These are phyloP conservation scores for Pochonia chlamydosporia DNA, from an alignment of 2,329 filamentous ascomycete species.

Conservation along the genomic window DNA sequence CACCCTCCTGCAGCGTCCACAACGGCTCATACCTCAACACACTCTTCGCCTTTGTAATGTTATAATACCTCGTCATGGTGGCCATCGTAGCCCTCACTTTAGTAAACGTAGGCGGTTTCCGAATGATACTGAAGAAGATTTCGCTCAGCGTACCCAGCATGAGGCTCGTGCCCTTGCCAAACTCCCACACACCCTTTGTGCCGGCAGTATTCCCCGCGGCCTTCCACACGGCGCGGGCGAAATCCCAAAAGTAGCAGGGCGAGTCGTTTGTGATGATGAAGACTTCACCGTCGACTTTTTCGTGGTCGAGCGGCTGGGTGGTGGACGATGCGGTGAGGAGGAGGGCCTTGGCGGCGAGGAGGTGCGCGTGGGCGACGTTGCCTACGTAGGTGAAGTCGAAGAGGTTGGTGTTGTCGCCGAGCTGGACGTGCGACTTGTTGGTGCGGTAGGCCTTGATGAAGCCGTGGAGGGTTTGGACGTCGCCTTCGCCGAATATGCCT, in stretches of 20 bases:
- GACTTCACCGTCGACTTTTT: slow-evolving; percentile 75
- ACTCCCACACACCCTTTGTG: slow-evolving; percentile 48
- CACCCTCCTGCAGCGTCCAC: slow-evolving; percentile 60
- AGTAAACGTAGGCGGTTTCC: slow-evolving; percentile 52
- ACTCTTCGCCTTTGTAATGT: slow-evolving; percentile 67
- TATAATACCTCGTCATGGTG: slow-evolving; percentile 73
- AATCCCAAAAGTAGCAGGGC: slow-evolving; percentile 89
- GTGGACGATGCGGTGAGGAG: slow-evolving; percentile 52
- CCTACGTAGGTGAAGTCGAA: slow-evolving; percentile 62
- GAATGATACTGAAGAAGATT: slow-evolving; percentile 40
- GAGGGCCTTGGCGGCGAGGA: slow-evolving; percentile 72
- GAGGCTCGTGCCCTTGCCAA: slow-evolving; percentile 47
- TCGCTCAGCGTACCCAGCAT: slow-evolving; percentile 49
- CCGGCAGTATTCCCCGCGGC: slow-evolving; percentile 48
- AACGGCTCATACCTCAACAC: slow-evolving; percentile 65
- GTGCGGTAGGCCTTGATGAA: slow-evolving; percentile 66
- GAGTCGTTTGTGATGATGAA: slow-evolving; percentile 89
- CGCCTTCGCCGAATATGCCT: slow-evolving; percentile 87
- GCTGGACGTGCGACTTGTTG: slow-evolving; percentile 68
- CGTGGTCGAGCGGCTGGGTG: slow-evolving; percentile 61
- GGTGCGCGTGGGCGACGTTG: slow-evolving; percentile 68
- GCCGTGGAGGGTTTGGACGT: slow-evolving; percentile 68
- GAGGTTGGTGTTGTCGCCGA: slow-evolving; percentile 63
- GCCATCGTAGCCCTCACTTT: slow-evolving; percentile 58
- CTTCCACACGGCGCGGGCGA: slow-evolving; percentile 72